Evolutionary conservation across 2,329 filamentous ascomycete species (phyloP).

Genomic region (Aspergillus glaucus): DNA sequence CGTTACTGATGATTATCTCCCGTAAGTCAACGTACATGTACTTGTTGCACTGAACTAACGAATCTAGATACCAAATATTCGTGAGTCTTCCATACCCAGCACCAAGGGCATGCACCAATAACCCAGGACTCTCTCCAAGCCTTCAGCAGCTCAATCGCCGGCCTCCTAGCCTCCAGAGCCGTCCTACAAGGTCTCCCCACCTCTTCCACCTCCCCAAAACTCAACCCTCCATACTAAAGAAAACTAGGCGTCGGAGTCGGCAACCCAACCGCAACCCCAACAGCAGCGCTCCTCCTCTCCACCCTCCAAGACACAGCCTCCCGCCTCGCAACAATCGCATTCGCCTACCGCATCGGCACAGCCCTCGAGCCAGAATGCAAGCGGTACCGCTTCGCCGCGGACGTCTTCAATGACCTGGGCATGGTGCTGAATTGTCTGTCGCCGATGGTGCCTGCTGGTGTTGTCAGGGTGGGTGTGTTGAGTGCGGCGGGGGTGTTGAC

Average conservation of each 20-base stretch:
- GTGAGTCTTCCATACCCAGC: slow-evolving; percentile 40
- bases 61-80: slow-evolving; percentile 60
- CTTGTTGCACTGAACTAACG: slow-evolving; percentile 3
- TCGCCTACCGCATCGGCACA: slow-evolving; percentile 74
- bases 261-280: slow-evolving; percentile 70
- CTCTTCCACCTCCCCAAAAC: neutral
- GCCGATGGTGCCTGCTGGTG: slow-evolving; percentile 59
- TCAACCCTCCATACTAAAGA: slow-evolving; percentile 1
- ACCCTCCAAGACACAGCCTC: slow-evolving; percentile 78
- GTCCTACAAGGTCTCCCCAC: slow-evolving; percentile 60
- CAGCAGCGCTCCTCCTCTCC: slow-evolving; percentile 72
- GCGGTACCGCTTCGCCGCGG: slow-evolving; percentile 76
- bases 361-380: slow-evolving; percentile 88
- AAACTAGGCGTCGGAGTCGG: slow-evolving; percentile 69
- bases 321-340: slow-evolving; percentile 75
- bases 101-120: neutral
- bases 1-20: slow-evolving; percentile 76
- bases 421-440: slow-evolving; percentile 81
- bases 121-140: slow-evolving; percentile 28
- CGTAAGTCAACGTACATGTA: slow-evolving; percentile 39
- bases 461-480: slow-evolving; percentile 50
- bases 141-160: slow-evolving; percentile 38
- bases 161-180: slow-evolving; percentile 69
- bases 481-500: slow-evolving; percentile 57
- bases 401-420: slow-evolving; percentile 80